phyloP scores from a whole-genome alignment of 2,329 filamentous ascomycete species.

The Ophiognomonia clavigignenti-juglandacearum region DNA sequence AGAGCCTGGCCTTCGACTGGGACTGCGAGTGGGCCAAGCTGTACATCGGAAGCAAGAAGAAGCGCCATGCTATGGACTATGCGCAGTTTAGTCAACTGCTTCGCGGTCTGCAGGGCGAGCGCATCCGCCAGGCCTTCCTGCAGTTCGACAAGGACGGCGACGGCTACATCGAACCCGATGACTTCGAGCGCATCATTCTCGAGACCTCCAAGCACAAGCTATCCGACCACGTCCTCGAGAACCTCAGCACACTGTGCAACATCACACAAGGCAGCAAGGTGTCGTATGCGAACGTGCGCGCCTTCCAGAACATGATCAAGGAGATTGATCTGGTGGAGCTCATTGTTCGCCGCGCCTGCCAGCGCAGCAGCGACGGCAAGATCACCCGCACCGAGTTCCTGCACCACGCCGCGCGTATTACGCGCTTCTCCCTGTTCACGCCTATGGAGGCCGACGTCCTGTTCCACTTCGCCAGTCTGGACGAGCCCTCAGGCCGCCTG shows the following conservation, averaged over 20 bases:
- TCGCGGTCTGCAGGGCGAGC: slow-evolving; percentile 90
- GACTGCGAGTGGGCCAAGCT: slow-evolving; percentile 93
- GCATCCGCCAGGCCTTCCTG: slow-evolving; percentile 92
- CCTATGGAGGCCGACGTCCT: slow-evolving; percentile 98
- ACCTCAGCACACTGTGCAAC: slow-evolving; percentile 90
- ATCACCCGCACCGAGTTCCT: slow-evolving; percentile 93
- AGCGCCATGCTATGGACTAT: slow-evolving; percentile 89
- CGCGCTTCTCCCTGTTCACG: slow-evolving; percentile 92
- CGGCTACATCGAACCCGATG: slow-evolving; percentile 90
- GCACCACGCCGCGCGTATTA: slow-evolving; percentile 85
- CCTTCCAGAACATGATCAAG: slow-evolving; percentile 95
- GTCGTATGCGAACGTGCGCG: slow-evolving; percentile 94
- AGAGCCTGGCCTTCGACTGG: slow-evolving; percentile 93
- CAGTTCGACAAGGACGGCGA: slow-evolving; percentile 86
- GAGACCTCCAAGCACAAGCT: slow-evolving; percentile 94
- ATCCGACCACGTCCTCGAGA: slow-evolving; percentile 88
- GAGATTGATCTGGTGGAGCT: slow-evolving; percentile 98
- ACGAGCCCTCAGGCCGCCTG: slow-evolving; percentile 82
- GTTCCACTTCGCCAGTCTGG: slow-evolving; percentile 94
- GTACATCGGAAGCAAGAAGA: slow-evolving; percentile 84
- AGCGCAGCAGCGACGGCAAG: slow-evolving; percentile 80
- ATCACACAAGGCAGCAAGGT: slow-evolving; percentile 89
- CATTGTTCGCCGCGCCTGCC: slow-evolving; percentile 81
- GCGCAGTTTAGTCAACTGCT: slow-evolving; percentile 98
- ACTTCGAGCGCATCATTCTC: slow-evolving; percentile 94